Conservation (phyloP, 2,329 filamentous ascomycete species). For the Fragosphaeria purpurea region DNA sequence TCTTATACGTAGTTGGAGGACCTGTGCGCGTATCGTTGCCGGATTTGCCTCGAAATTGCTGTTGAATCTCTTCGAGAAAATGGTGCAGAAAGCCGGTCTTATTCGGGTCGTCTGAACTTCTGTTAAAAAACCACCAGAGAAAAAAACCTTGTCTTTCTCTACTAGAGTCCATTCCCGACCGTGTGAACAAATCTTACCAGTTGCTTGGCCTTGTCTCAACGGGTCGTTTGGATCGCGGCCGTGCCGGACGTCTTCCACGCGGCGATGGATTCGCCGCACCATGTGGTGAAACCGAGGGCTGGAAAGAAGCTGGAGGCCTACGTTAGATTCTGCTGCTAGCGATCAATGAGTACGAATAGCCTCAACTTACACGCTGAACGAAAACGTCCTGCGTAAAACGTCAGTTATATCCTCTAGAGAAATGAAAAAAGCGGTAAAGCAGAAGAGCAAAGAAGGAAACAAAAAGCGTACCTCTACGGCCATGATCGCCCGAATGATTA, state of each 20-base stretch:
- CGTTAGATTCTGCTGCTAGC: background rate
- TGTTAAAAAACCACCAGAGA: background rate
- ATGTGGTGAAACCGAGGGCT: slow-evolving; percentile 41
- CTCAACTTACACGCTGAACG: slow-evolving; percentile 9
- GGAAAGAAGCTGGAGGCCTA: slow-evolving; percentile 32
- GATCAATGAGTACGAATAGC: background rate
- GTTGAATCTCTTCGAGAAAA: slow-evolving; percentile 41
- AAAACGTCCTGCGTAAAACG: slow-evolving; percentile 6
- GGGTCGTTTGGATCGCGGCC: slow-evolving; percentile 42
- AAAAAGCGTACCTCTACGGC: slow-evolving; percentile 7
- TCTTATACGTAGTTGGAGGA: too few relatives aligned
- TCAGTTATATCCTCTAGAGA: background rate
- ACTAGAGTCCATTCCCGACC: background rate
- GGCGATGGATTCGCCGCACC: slow-evolving; percentile 42
- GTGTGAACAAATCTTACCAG: slow-evolving; percentile 23
- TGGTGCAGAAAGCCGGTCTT: slow-evolving; percentile 31
- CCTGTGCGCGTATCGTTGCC: too few relatives aligned
- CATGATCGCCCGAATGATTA: slow-evolving; percentile 9
- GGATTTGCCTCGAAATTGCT: slow-evolving; percentile 33
- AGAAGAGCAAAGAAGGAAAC: too few relatives aligned
- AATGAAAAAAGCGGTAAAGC: background rate
- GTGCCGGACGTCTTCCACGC: slow-evolving; percentile 36
- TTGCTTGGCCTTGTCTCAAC: slow-evolving; percentile 41
- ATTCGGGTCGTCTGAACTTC: slow-evolving; percentile 22
- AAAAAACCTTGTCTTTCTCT: background rate